These are phyloP conservation scores for Chenopodium quinoa DNA, from an alignment of 148 eudicot genomes.

Conservation along the genomic window DNA sequence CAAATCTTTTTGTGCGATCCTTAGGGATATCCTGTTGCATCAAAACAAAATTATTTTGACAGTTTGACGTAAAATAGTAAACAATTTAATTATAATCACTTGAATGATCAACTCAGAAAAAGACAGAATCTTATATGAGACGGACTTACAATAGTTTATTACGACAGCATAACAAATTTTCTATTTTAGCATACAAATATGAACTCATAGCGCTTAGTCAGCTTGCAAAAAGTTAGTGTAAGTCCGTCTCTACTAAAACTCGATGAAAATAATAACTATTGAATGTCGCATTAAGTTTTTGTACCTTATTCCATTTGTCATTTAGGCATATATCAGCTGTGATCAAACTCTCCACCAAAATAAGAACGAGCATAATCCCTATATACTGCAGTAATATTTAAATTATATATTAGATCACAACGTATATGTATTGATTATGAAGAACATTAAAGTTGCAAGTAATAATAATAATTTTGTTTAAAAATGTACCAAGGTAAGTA, in stretches of 20 bases:
- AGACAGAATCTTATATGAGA: too few species aligned
- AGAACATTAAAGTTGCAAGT: background rate
- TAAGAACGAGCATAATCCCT: slow-evolving; percentile 34
- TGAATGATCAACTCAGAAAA: background rate
- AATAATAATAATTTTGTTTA: too few species aligned
- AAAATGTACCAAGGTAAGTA: slow-evolving; percentile 42
- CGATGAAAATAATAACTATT: background rate
- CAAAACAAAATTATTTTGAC: background rate
- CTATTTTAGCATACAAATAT: too few species aligned
- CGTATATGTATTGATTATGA: background rate
- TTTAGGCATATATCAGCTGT: slow-evolving; percentile 39
- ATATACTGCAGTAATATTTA: slow-evolving; percentile 35
- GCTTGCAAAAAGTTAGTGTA: too few species aligned
- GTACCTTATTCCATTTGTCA: slow-evolving; percentile 56
- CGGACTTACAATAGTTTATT: too few species aligned
- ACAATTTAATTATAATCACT: too few species aligned
- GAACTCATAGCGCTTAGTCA: too few species aligned
- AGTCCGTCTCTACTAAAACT: too few species aligned
- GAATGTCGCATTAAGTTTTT: background rate
- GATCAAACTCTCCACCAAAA: slow-evolving; percentile 41
- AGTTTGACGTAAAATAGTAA: background rate
- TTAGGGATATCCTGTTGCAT: slow-evolving; percentile 53
- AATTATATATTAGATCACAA: background rate
- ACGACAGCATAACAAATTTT: background rate
- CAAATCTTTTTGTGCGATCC: slow-evolving; percentile 49